Evolutionary conservation across 2,329 filamentous ascomycete species (phyloP).

Genomic region (Metarhizium anisopliae): DNA sequence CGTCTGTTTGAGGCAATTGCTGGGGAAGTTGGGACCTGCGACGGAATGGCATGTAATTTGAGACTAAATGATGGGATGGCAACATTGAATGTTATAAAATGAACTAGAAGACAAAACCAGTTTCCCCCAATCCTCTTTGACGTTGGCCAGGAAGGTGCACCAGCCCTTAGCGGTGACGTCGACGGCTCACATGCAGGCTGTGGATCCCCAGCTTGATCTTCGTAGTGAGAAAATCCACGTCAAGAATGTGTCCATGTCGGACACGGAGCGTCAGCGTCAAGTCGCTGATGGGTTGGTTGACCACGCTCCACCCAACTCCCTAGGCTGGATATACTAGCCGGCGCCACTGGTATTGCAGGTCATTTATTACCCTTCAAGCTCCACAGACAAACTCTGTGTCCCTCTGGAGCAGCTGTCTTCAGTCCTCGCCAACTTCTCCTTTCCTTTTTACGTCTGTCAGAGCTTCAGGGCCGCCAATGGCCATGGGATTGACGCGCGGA

Average conservation of each 20-base stretch:
- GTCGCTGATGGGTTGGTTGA: too few relatives aligned
- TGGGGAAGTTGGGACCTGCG: background rate
- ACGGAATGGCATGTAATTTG: background rate
- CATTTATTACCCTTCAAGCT: too few relatives aligned
- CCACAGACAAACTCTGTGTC: too few relatives aligned
- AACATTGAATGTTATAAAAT: background rate
- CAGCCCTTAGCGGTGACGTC: background rate
- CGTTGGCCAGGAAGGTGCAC: background rate
- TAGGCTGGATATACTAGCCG: too few relatives aligned
- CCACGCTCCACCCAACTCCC: too few relatives aligned
- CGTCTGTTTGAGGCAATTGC: background rate
- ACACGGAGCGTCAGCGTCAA: too few relatives aligned
- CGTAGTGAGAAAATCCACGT: too few relatives aligned
- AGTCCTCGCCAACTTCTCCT: background rate
- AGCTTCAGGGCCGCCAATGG: conserved; percentile 18
- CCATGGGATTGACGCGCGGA: conserved; percentile 8
- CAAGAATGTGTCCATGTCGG: too few relatives aligned
- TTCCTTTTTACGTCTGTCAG: conserved; percentile 1
- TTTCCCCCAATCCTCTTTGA: too few relatives aligned
- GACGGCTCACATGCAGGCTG: background rate
- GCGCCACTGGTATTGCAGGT: too few relatives aligned
- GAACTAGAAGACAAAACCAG: too few relatives aligned
- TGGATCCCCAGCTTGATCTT: background rate
- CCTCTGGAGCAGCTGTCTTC: background rate
- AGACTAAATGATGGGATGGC: background rate